Percentiles rank a stretch among this genome's conserved stretches.
These are phyloP conservation scores for Gillenia trifoliata DNA, from an alignment of 306 rosid species.

Conservation along the genomic window DNA sequence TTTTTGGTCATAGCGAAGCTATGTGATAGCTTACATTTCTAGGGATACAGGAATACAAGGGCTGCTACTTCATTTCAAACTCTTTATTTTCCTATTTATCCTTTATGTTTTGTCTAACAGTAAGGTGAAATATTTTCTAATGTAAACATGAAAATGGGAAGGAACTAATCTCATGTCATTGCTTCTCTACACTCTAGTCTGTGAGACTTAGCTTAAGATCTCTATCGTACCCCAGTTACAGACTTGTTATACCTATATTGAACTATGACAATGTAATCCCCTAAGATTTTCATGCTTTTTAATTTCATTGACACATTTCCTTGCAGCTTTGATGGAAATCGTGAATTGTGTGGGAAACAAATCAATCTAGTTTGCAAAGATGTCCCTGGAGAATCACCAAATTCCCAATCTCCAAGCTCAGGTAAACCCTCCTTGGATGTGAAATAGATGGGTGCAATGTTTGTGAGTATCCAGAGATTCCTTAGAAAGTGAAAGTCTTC, in stretches of 20 bases:
- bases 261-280: slow-evolving; percentile 4
- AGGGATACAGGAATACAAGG: not conserved
- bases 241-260: not conserved
- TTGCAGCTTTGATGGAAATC: slow-evolving; percentile 87
- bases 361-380: slow-evolving; percentile 58
- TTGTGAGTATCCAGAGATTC: slow-evolving; percentile 2
- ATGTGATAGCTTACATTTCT: not conserved
- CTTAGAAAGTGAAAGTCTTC: not conserved
- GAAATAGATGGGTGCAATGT: slow-evolving; percentile 3
- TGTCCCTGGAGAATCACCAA: slow-evolving; percentile 44
- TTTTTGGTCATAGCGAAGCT: not conserved
- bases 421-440: slow-evolving; percentile 36
- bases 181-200: not conserved
- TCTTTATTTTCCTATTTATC: not conserved
- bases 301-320: slow-evolving; percentile 12
- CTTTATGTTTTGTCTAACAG: not conserved
- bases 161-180: not conserved
- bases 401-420: slow-evolving; percentile 35
- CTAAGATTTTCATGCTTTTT: not conserved
- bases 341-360: slow-evolving; percentile 85
- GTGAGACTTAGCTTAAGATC: not conserved
- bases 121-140: not conserved
- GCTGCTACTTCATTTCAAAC: not conserved
- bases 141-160: not conserved
- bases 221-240: not conserved